phyloP scores from a whole-genome alignment of 2,329 filamentous ascomycete species.

The Fusarium aywerte region DNA sequence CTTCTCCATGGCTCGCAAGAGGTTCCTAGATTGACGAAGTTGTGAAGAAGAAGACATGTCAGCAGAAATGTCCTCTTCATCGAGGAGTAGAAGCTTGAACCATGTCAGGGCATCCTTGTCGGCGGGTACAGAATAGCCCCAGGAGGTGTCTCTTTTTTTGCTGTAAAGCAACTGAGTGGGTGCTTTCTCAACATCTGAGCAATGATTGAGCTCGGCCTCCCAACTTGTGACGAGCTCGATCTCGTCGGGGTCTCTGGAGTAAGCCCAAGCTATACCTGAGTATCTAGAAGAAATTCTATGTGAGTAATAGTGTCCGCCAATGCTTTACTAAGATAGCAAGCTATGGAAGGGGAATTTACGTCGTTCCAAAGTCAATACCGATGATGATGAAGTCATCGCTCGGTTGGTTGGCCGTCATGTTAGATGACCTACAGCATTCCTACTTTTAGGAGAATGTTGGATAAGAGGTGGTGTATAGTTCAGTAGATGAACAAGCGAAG shows the following conservation, averaged over 20 bases:
- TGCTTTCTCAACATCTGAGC: conserved; percentile 48
- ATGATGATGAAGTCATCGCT: conserved; percentile 48
- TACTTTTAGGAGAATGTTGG: too few relatives aligned
- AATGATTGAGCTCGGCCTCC: conserved; percentile 36
- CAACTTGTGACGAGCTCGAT: conserved; percentile 50
- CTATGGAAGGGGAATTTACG: conserved; percentile 43
- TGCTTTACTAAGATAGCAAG: too few relatives aligned
- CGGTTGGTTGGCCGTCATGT: background rate
- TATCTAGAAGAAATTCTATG: conserved; percentile 36
- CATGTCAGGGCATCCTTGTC: conserved; percentile 48
- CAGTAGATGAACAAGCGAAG: too few relatives aligned
- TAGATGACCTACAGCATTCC: too few relatives aligned
- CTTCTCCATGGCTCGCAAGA: conserved; percentile 20
- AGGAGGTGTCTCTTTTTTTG: background rate
- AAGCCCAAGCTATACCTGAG: conserved; percentile 56
- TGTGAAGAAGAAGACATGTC: conserved; percentile 40
- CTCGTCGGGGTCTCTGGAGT: conserved; percentile 40
- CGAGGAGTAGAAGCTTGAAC: conserved; percentile 57
- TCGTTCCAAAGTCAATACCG: conserved; percentile 61
- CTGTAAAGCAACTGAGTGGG: conserved; percentile 47
- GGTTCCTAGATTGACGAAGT: conserved; percentile 15
- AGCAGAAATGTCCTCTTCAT: conserved; percentile 45
- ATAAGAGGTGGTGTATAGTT: too few relatives aligned
- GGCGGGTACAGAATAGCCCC: conserved; percentile 49
- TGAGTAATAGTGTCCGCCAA: rapidly evolving